Percentiles rank a stretch among this genome's conserved stretches.
These are phyloP conservation scores for Trapa bicornis DNA, from an alignment of 345 rosid genomes.

Conservation along the genomic window DNA sequence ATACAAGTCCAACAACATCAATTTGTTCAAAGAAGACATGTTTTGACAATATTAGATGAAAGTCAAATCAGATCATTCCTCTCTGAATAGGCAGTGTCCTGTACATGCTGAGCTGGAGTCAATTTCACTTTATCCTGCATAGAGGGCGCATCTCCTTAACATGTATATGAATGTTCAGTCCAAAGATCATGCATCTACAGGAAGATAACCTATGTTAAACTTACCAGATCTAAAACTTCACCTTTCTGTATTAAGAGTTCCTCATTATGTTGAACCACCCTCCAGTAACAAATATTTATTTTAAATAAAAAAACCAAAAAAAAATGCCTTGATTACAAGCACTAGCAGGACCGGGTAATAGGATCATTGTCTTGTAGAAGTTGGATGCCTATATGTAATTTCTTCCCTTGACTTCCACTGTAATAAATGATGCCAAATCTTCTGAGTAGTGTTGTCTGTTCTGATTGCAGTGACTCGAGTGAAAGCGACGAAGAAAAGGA, in stretches of 20 bases:
- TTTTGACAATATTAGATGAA: background rate
- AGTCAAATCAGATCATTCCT: background rate
- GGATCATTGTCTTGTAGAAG: background rate
- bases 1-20: too few species aligned
- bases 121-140: background rate
- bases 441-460: conserved; percentile 9
- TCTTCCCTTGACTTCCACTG: background rate
- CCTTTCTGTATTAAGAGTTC: background rate
- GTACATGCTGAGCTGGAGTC: background rate
- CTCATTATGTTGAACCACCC: background rate
- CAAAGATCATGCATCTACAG: background rate
- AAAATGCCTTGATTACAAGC: background rate
- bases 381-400: background rate
- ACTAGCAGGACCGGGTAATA: background rate
- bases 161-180: background rate
- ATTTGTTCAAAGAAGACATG: too few species aligned
- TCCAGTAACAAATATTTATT: background rate
- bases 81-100: background rate
- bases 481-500: conserved; percentile 86
- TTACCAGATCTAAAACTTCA: too few species aligned
- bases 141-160: background rate
- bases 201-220: too few species aligned
- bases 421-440: background rate
- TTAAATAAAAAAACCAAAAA: background rate
- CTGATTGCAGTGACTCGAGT: conserved; percentile 63